Evolutionary conservation across 306 rosid species (phyloP).

Genomic region (Lathyrus aphaca): DNA sequence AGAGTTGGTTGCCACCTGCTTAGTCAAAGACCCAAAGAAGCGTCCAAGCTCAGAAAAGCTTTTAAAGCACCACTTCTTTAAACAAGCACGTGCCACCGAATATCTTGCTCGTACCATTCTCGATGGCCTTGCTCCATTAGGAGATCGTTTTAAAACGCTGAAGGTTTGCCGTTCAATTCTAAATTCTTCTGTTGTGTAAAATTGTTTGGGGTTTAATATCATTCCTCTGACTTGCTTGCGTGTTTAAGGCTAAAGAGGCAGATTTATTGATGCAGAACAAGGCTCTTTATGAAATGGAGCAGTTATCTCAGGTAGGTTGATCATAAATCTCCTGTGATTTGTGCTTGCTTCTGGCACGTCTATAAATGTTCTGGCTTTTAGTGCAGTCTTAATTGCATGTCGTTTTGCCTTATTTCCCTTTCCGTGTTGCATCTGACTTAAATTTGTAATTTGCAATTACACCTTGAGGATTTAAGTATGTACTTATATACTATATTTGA

Average conservation of each 20-base stretch:
- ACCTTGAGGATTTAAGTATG: constrained; percentile 21
- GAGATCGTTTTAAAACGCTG: constrained; percentile 81
- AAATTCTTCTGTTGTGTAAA: constrained; percentile 27
- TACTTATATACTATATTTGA: constrained; percentile 30
- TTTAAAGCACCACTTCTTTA: constrained; percentile 84
- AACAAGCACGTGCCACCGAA: constrained; percentile 68
- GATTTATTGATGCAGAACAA: constrained; percentile 87
- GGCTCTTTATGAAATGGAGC: constrained; percentile 83
- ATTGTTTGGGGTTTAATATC: constrained; percentile 21
- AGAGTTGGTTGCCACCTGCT: constrained; percentile 89
- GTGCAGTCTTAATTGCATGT: constrained; percentile 14
- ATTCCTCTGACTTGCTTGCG: constrained; percentile 38
- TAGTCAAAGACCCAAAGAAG: constrained; percentile 98
- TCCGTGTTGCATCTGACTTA: constrained; percentile 3
- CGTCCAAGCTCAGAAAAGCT: constrained; percentile 96
- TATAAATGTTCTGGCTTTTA: constrained; percentile 26
- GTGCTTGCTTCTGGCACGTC: constrained; percentile 28
- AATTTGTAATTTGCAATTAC: constrained; percentile 13
- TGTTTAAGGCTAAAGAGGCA: constrained; percentile 80
- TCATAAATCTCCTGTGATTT: constrained; percentile 23
- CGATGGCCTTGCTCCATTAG: constrained; percentile 81
- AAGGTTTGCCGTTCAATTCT: constrained; percentile 64
- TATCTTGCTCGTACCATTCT: constrained; percentile 73
- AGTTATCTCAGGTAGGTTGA: constrained; percentile 75
- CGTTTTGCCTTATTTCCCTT: constrained; percentile 18